These are phyloP conservation scores for Zangia roseola DNA, from an alignment of 768 basidiomycete genomes.

Conservation along the genomic window DNA sequence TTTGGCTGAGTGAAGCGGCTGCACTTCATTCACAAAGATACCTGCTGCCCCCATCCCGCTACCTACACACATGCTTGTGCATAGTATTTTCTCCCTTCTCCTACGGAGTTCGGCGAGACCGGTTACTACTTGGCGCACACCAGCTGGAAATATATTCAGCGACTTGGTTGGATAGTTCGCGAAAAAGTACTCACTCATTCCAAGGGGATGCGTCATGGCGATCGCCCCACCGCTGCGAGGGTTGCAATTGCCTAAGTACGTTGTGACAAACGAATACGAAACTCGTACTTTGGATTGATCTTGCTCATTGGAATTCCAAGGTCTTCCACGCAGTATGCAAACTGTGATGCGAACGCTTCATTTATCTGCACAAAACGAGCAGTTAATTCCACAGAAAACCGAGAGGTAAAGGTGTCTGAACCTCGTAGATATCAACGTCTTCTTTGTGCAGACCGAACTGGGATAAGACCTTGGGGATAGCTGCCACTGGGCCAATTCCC, in stretches of 20 bases:
- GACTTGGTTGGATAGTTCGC: conserved; percentile 4
- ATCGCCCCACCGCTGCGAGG: conserved; percentile 75
- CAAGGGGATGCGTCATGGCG: conserved; percentile 77
- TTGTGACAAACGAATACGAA: not conserved
- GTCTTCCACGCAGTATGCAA: conserved; percentile 87
- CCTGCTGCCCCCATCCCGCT: conserved; percentile 89
- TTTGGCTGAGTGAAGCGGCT: conserved; percentile 18
- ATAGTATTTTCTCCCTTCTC: conserved; percentile 64
- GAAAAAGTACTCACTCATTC: conserved; percentile 62
- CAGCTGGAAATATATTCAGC: conserved; percentile 48
- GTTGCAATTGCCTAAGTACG: not conserved
- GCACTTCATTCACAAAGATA: conserved; percentile 72
- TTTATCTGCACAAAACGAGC: conserved; percentile 55
- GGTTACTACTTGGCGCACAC: conserved; percentile 83
- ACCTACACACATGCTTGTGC: conserved; percentile 81
- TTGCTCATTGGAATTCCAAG: conserved; percentile 73
- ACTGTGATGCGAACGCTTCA: conserved; percentile 92
- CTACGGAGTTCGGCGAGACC: conserved; percentile 81
- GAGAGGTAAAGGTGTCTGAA: conserved; percentile 19
- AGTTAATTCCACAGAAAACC: not conserved
- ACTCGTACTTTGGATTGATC: conserved; percentile 78
- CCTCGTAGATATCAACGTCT: conserved; percentile 78
- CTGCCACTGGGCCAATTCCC: conserved; percentile 73
- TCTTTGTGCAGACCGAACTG: conserved; percentile 63
- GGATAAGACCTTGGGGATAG: conserved; percentile 67